These are phyloP conservation scores for Trichaptum fuscoviolaceum DNA, from an alignment of 768 basidiomycete genomes.

Conservation along the genomic window DNA sequence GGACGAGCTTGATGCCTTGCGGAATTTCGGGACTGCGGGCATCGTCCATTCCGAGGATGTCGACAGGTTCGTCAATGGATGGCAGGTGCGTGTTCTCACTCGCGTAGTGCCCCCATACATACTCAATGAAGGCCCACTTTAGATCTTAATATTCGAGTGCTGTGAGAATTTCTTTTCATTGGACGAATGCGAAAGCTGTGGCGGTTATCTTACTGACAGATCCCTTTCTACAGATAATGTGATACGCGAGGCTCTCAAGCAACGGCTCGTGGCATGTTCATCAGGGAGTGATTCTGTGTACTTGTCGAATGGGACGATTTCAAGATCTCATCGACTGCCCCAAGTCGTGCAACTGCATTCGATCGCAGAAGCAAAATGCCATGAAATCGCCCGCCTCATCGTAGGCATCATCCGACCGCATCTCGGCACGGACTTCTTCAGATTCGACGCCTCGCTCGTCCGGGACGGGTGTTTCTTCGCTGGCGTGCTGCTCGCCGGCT, in stretches of 20 bases:
- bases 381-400: slow-evolving; percentile 40
- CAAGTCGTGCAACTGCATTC: slow-evolving; percentile 32
- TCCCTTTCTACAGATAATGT: slow-evolving; percentile 56
- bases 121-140: slow-evolving; percentile 15
- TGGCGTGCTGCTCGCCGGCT: slow-evolving; percentile 64
- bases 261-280: slow-evolving; percentile 36
- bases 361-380: slow-evolving; percentile 40
- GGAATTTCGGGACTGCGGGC: slow-evolving; percentile 32
- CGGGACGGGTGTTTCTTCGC: slow-evolving; percentile 90
- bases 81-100: slow-evolving; percentile 58
- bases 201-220: slow-evolving; percentile 9
- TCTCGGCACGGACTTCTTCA: slow-evolving; percentile 60
- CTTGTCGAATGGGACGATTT: slow-evolving; percentile 13
- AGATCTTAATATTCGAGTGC: slow-evolving; percentile 91
- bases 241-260: slow-evolving; percentile 77
- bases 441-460: slow-evolving; percentile 81
- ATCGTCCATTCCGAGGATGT: slow-evolving; percentile 45
- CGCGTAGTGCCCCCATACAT: slow-evolving; percentile 8
- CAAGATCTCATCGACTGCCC: slow-evolving; percentile 6
- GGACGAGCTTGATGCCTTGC: slow-evolving; percentile 74
- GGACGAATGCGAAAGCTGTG: slow-evolving; percentile 5
- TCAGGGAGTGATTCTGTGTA: slow-evolving; percentile 14
- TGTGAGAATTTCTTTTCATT: slow-evolving; percentile 40
- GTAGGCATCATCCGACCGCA: slow-evolving; percentile 43
- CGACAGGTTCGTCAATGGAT: slow-evolving; percentile 71